Base-by-base conservation (phyloP, 495 filamentous ascomycete species). In the Penicillium simplicissimum region DNA sequence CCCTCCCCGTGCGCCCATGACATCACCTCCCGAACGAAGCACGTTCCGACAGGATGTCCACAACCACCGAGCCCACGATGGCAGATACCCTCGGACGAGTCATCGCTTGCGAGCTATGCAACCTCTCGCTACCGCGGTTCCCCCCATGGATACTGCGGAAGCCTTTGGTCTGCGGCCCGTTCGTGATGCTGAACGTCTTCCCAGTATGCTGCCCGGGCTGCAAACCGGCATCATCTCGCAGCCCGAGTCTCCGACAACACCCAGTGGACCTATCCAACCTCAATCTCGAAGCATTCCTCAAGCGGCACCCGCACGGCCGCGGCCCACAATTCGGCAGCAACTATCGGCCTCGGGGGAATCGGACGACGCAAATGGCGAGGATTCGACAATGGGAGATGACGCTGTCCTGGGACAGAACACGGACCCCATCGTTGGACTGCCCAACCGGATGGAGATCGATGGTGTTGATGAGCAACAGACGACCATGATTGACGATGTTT, bases 231-330 rank as follows among this genome's bases (percentile, higher is more conserved):
- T 92, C 54, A 83, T 87, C 25, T 97, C 95, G 8, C 95, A 97
- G 68, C 95, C 95, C 1, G 90, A 92, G 56, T 97, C 94, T 10
- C 95, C 95, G 1, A 96, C 93, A 11, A 98, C 95, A 1, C 95
- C 94, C 10, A 83, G 89, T 54, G 90, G 90, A 40, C 87, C 86
- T 11, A 82, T 65, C 67, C 87, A 68, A 69, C 79, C 67, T 57
- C 69, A 72, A 42, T 51, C 63, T 77, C 85, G 61, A 69, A 81
- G 56, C 73, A 79, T 67, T 66, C 75, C 59, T 63, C 83, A 59
- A 64, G 70, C 58, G 52, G 69, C 68, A 67, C 79, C 69, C 68
- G 81, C 64, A 62, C 69, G 83, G 56, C 78, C 85, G 53, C 87
- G 94, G 38, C 92, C 92, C 43, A 90, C 91, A 1, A 91, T 96